phyloP scores from a whole-genome alignment of 2,329 filamentous ascomycete species.

The Epichloe glyceriae region DNA sequence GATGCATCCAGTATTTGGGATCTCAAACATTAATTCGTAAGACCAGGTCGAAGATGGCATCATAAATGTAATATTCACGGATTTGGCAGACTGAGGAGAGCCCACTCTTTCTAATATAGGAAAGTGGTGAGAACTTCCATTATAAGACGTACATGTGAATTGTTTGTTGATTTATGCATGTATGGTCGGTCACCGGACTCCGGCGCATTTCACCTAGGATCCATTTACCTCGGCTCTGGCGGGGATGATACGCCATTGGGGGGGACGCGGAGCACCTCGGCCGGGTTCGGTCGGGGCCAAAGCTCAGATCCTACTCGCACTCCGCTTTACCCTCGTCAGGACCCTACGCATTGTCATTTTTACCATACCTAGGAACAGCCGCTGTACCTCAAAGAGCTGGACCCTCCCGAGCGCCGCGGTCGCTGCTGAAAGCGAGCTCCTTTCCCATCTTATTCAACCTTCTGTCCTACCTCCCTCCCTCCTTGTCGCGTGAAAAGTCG shows the following conservation, averaged over 20 bases:
- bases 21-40: background rate
- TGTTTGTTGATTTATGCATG: background rate
- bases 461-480: background rate
- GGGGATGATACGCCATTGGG: background rate
- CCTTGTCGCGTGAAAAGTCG: background rate
- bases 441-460: background rate
- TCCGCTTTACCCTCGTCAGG: background rate
- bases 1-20: too few species aligned
- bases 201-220: background rate
- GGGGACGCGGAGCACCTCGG: background rate
- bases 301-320: background rate
- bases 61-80: background rate
- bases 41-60: background rate
- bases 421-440: slow-evolving; percentile 1
- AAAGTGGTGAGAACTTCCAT: too few species aligned
- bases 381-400: background rate
- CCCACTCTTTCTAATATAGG: too few species aligned
- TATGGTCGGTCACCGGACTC: background rate
- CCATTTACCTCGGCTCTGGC: slow-evolving; percentile 4
- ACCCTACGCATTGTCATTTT: background rate
- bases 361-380: background rate
- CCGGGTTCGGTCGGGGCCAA: background rate
- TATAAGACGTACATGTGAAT: too few species aligned
- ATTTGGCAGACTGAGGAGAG: too few species aligned
- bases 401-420: background rate